Evolutionary conservation across 2,329 filamentous ascomycete genomes (phyloP).

Genomic region (Pseudogymnoascus destructans): DNA sequence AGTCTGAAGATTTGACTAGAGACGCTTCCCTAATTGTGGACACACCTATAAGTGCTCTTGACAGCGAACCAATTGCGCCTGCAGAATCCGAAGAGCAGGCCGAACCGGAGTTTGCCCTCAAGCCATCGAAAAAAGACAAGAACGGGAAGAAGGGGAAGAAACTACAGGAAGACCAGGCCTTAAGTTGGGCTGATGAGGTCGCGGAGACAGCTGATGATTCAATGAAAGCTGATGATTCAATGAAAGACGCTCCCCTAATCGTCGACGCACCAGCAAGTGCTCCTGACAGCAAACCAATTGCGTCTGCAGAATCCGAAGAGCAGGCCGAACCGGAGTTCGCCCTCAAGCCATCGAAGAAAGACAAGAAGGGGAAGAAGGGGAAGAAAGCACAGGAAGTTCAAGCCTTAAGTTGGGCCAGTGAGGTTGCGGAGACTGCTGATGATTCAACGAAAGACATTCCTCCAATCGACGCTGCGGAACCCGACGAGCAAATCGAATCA

Average conservation of each 20-base stretch:
- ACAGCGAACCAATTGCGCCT: background rate
- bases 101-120: background rate
- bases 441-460: background rate
- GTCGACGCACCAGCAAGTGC: background rate
- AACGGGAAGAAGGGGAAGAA: slow-evolving; percentile 28
- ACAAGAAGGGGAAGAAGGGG: slow-evolving; percentile 29
- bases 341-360: slow-evolving; percentile 23
- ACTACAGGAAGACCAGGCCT: background rate
- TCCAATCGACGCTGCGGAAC: background rate
- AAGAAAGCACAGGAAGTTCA: background rate
- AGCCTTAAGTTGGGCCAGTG: background rate
- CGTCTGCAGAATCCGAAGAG: background rate
- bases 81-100: background rate
- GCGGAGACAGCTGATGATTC: too few relatives aligned
- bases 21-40: background rate
- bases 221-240: too few relatives aligned
- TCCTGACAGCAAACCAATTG: background rate
- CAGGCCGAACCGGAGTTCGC: background rate
- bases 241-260: background rate
- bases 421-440: background rate
- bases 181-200: too few relatives aligned
- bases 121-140: slow-evolving; percentile 14
- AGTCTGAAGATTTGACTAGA: background rate
- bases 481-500: slow-evolving; percentile 14
- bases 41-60: background rate